phyloP scores from a whole-genome alignment of 352 stramenopile species.

The Phytophthora fragariaefolia region DNA sequence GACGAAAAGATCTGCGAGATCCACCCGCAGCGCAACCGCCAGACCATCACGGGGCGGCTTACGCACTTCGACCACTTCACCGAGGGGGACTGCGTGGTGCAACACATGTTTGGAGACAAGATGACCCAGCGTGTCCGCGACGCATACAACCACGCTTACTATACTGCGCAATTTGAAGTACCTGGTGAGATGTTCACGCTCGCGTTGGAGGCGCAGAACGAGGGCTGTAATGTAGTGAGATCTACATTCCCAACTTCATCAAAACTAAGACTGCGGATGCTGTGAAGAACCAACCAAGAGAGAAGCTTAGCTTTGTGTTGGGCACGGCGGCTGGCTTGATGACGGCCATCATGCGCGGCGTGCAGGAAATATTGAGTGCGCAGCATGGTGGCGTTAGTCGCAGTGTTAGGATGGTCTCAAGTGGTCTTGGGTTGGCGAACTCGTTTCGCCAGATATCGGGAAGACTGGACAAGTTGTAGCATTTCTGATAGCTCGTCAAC shows the following conservation, averaged over 20 bases:
- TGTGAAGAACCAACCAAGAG: slow-evolving; percentile 59
- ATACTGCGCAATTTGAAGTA: slow-evolving; percentile 98
- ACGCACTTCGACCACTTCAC: slow-evolving; percentile 95
- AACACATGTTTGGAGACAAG: slow-evolving; percentile 98
- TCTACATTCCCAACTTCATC: slow-evolving; percentile 99
- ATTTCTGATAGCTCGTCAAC: no score
- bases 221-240: slow-evolving; percentile 93
- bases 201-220: slow-evolving; percentile 94
- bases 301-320: slow-evolving; percentile 94
- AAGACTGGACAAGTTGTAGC: no score
- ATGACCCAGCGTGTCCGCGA: slow-evolving; percentile 93
- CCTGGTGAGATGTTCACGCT: slow-evolving; percentile 99
- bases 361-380: slow-evolving; percentile 83
- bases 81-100: slow-evolving; percentile 96
- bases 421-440: no score
- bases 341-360: slow-evolving; percentile 95
- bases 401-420: slow-evolving; percentile 97
- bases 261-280: slow-evolving; percentile 93
- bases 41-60: slow-evolving; percentile 83
- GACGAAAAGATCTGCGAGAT: slow-evolving; percentile 87
- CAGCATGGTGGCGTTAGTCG: slow-evolving; percentile 60
- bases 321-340: slow-evolving; percentile 98
- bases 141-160: slow-evolving; percentile 93
- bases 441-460: slow-evolving; percentile 94
- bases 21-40: slow-evolving; percentile 84